phyloP scores from a whole-genome alignment of 805 yeast species.

The Ogataea trehaloabstinens region DNA sequence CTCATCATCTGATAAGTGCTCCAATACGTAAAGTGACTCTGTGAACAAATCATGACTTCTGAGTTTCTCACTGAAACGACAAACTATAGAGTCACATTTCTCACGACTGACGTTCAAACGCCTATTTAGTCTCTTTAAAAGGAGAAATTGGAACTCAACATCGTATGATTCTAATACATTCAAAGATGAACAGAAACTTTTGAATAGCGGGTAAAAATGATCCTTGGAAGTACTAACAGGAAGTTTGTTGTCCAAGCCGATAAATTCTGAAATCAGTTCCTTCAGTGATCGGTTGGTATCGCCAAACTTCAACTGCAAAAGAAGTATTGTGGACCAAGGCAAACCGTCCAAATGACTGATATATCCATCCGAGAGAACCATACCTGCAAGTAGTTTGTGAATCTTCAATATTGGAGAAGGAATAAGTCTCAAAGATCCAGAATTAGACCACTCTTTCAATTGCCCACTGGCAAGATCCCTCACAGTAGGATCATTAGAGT shows the following conservation, averaged over 20 bases:
- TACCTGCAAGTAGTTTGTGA: constrained; percentile 63
- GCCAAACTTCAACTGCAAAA: constrained; percentile 63
- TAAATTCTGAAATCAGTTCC: constrained; percentile 30
- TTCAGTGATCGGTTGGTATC: constrained; percentile 38
- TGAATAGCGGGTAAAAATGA: constrained; percentile 15
- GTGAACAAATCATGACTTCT: constrained; percentile 45
- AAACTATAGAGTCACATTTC: constrained; percentile 19
- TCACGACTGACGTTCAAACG: constrained; percentile 12
- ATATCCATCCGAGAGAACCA: constrained; percentile 29
- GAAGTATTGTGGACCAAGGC: constrained; percentile 66
- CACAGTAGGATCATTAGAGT: constrained; percentile 64
- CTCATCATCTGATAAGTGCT: constrained; percentile 52
- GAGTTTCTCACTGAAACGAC: constrained; percentile 50
- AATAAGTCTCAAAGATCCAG: constrained; percentile 40
- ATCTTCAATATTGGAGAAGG: constrained; percentile 57
- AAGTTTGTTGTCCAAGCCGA: constrained; percentile 8
- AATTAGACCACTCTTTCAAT: constrained; percentile 60
- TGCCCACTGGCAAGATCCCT: constrained; percentile 57
- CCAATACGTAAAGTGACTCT: constrained; percentile 61
- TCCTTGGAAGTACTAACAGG: constrained; percentile 10
- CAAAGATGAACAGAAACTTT: constrained; percentile 12
- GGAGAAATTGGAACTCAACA: constrained; percentile 23
- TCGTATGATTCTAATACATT: constrained; percentile 12
- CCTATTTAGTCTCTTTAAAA: constrained; percentile 25
- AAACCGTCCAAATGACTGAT: constrained; percentile 42